Conservation (phyloP, 2,329 filamentous ascomycete genomes). For the Ceratocystiopsis minuta region DNA sequence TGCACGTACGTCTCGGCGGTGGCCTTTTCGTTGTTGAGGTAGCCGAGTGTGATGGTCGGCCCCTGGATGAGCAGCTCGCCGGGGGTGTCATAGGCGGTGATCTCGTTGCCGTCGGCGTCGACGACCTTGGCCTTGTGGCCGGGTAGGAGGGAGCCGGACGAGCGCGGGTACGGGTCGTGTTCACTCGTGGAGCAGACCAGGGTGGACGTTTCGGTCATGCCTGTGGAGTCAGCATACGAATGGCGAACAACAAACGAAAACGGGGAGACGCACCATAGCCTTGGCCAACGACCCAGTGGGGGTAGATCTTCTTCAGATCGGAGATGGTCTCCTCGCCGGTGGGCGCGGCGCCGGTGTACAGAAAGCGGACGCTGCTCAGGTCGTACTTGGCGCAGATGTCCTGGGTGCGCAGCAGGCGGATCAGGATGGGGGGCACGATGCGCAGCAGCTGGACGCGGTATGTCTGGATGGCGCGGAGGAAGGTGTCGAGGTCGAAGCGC, state of each 20-base stretch:
- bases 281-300: constrained; percentile 45
- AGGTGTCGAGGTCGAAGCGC: constrained; percentile 51
- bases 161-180: constrained; percentile 51
- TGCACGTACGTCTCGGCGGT: constrained; percentile 59
- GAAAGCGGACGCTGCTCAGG: constrained; percentile 42
- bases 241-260: too few species aligned
- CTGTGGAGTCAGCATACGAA: constrained; percentile 17
- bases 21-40: constrained; percentile 71
- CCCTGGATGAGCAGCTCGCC: constrained; percentile 69
- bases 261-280: constrained; percentile 40
- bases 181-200: constrained; percentile 44
- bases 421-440: constrained; percentile 68
- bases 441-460: constrained; percentile 49
- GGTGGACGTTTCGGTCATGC: constrained; percentile 62
- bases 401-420: constrained; percentile 51
- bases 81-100: constrained; percentile 45
- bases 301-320: constrained; percentile 42
- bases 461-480: constrained; percentile 44
- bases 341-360: constrained; percentile 66
- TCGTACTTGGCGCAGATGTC: constrained; percentile 48
- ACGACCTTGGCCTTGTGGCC: constrained; percentile 48
- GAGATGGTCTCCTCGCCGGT: constrained; percentile 54
- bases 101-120: constrained; percentile 48
- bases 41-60: constrained; percentile 63
- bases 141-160: constrained; percentile 52